These are phyloP conservation scores for Cardiospermum halicacabum DNA, from an alignment of 345 rosid species.

Conservation along the genomic window DNA sequence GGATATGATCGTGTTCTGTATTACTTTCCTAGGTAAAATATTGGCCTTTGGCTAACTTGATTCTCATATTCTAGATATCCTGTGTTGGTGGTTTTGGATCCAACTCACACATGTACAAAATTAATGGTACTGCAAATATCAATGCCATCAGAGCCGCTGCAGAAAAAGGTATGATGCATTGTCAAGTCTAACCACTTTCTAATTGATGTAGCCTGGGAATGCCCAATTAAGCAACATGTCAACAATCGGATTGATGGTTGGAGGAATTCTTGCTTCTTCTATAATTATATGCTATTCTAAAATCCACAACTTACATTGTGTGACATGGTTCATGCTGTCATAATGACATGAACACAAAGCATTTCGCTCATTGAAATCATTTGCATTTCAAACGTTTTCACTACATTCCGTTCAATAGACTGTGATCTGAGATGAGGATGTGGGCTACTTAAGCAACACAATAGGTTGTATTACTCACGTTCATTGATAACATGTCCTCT, in stretches of 20 bases:
- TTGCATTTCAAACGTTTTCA: neutral
- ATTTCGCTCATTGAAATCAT: neutral
- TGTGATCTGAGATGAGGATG: neutral
- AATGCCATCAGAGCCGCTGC: conserved; percentile 91
- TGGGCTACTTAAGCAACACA: neutral
- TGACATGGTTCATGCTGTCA: neutral
- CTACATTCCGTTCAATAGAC: neutral
- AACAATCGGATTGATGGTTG: neutral
- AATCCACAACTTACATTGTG: neutral
- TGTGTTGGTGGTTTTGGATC: conserved; percentile 98
- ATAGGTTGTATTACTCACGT: neutral
- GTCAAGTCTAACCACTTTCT: neutral
- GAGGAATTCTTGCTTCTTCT: neutral
- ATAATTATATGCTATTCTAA: neutral
- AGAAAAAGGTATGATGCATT: conserved; percentile 54
- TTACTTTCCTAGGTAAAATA: conserved; percentile 9
- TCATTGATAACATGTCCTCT: neutral
- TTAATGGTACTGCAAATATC: conserved; percentile 93
- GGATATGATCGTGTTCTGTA: neutral
- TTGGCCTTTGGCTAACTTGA: conserved; percentile 20
- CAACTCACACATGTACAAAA: conserved; percentile 86
- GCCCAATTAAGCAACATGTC: neutral
- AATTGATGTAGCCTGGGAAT: neutral
- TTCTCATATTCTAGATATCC: conserved; percentile 55
- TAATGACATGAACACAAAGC: neutral